Evolutionary conservation across 2,329 filamentous ascomycete genomes (phyloP).

Genomic region (Monosporascus sp.): DNA sequence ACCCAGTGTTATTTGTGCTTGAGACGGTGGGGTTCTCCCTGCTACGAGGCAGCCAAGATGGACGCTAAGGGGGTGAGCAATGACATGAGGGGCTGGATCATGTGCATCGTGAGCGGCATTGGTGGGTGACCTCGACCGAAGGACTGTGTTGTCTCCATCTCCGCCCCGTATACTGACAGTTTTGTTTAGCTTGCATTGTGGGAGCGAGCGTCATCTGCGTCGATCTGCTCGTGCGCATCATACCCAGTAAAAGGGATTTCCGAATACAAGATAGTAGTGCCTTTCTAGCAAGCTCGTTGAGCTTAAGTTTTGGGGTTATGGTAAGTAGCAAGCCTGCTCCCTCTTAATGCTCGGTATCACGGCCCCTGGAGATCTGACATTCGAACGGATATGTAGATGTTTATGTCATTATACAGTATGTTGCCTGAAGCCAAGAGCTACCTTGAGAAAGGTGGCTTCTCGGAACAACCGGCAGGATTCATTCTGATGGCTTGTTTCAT

Average conservation of each 20-base stretch:
- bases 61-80: slow-evolving; percentile 51
- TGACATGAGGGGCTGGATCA: slow-evolving; percentile 90
- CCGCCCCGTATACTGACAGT: slow-evolving; percentile 9
- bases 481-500: slow-evolving; percentile 66
- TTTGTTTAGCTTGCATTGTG: slow-evolving; percentile 53
- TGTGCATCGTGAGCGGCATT: slow-evolving; percentile 76
- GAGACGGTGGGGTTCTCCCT: neutral
- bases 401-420: slow-evolving; percentile 90
- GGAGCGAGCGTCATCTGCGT: slow-evolving; percentile 84
- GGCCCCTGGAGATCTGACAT: neutral
- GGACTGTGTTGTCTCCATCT: neutral
- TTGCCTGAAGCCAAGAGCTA: slow-evolving; percentile 80
- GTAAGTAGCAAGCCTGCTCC: slow-evolving; percentile 66
- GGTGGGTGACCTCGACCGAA: slow-evolving; percentile 39
- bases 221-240: slow-evolving; percentile 67
- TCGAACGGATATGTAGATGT: slow-evolving; percentile 53
- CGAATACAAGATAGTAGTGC: slow-evolving; percentile 82
- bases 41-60: slow-evolving; percentile 29
- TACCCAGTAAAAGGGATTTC: slow-evolving; percentile 73
- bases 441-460: slow-evolving; percentile 63
- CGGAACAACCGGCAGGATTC: slow-evolving; percentile 61
- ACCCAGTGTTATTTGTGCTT: neutral
- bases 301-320: slow-evolving; percentile 94
- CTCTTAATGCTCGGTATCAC: neutral
- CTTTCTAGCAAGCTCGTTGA: slow-evolving; percentile 83